These are phyloP conservation scores for Hymenoscyphus fraxineus DNA, from an alignment of 2,329 filamentous ascomycete genomes.

Conservation along the genomic window DNA sequence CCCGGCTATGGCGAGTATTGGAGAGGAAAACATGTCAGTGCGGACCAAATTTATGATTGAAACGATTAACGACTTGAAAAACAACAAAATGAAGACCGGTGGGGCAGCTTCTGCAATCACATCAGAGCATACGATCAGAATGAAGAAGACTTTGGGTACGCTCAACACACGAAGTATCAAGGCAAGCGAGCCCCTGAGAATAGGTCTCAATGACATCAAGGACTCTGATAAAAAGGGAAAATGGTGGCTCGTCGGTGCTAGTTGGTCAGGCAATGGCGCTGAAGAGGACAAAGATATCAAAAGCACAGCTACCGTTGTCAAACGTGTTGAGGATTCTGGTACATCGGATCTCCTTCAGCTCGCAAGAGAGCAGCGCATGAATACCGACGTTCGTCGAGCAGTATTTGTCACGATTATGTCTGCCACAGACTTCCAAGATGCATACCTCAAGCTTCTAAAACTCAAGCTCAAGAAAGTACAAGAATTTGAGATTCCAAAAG, in stretches of 20 bases:
- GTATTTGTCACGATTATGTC: conserved; percentile 92
- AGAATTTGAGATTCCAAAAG: conserved; percentile 79
- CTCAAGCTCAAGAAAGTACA: conserved; percentile 82
- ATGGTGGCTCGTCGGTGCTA: conserved; percentile 99
- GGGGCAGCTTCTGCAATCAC: conserved; percentile 66
- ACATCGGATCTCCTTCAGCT: conserved; percentile 35
- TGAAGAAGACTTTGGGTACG: conserved; percentile 82
- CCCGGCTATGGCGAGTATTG: conserved; percentile 63
- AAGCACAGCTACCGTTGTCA: conserved; percentile 23
- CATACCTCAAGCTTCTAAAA: conserved; percentile 73
- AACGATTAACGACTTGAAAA: conserved; percentile 89
- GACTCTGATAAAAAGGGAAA: conserved; percentile 84
- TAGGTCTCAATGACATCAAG: conserved; percentile 77
- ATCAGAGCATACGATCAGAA: conserved; percentile 78
- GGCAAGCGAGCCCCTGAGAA: conserved; percentile 74
- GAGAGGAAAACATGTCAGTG: conserved; percentile 70
- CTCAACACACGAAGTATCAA: conserved; percentile 67
- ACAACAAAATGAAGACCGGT: conserved; percentile 81
- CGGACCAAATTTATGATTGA: conserved; percentile 98
- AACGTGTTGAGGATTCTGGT: conserved; percentile 33
- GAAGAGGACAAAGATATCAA: conserved; percentile 33
- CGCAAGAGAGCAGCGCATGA: conserved; percentile 36
- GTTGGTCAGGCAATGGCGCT: conserved; percentile 57
- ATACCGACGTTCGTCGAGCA: conserved; percentile 45
- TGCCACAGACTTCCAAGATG: conserved; percentile 78